These are phyloP conservation scores for Sapria himalayana DNA, from an alignment of 345 rosid genomes.

Conservation along the genomic window DNA sequence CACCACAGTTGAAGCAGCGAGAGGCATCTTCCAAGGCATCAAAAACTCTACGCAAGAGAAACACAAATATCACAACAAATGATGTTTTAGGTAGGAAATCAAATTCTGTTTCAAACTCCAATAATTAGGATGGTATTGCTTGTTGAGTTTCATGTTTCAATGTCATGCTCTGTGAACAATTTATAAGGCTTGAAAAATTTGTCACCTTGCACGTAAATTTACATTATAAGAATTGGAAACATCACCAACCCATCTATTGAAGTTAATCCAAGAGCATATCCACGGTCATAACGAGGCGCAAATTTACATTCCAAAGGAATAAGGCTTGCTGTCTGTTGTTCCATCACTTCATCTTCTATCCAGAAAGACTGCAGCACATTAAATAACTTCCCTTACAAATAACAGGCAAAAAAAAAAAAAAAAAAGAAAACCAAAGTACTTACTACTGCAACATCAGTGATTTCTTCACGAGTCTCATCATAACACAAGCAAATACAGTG, in stretches of 20 bases:
- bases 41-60: neutral
- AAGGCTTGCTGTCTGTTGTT: conserved; percentile 12
- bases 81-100: no score
- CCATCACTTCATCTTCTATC: conserved; percentile 48
- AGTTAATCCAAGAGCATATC: conserved; percentile 57
- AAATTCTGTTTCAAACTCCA: no score
- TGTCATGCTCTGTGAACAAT: no score
- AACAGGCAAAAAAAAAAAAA: neutral
- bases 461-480: no score
- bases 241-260: conserved; percentile 31
- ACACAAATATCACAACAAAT: no score
- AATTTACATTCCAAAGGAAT: conserved; percentile 24
- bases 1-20: conserved; percentile 89
- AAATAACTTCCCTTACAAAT: conserved; percentile 7
- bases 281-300: conserved; percentile 87
- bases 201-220: no score
- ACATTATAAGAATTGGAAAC: no score
- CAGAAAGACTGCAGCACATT: conserved; percentile 61
- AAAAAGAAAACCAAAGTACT: neutral
- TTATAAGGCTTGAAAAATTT: no score
- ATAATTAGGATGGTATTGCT: no score
- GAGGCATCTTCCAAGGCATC: conserved; percentile 25
- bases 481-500: no score
- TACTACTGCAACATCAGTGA: no score
- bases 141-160: no score